phyloP scores from a whole-genome alignment of 1,284 basidiomycete species.

The Trametes hirsuta region DNA sequence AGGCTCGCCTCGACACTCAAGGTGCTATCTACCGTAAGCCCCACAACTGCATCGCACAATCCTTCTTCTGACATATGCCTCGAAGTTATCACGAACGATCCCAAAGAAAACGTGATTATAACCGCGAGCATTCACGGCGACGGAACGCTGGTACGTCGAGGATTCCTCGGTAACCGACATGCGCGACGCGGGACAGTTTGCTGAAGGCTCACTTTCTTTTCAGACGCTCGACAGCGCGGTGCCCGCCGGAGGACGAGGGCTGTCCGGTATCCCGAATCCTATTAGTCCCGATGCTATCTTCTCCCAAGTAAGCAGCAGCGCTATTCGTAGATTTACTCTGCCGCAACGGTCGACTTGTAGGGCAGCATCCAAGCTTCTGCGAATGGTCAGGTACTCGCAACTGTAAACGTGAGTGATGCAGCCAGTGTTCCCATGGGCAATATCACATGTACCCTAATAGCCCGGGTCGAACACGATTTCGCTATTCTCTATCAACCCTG shows the following conservation, averaged over 20 bases:
- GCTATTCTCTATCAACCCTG: conserved; percentile 46
- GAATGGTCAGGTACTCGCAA: conserved; percentile 42
- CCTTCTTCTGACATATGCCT: too few species aligned
- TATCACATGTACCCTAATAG: conserved; percentile 26
- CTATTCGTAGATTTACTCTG: background rate
- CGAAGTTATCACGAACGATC: conserved; percentile 29
- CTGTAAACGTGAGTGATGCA: conserved; percentile 43
- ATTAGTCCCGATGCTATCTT: conserved; percentile 47
- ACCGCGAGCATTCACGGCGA: conserved; percentile 24
- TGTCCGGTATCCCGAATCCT: conserved; percentile 38
- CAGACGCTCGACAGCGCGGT: conserved; percentile 28
- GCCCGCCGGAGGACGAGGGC: conserved; percentile 42
- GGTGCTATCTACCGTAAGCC: too few species aligned
- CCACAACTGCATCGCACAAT: too few species aligned
- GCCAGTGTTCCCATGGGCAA: background rate
- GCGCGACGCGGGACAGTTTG: background rate
- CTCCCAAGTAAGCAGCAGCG: conserved; percentile 34
- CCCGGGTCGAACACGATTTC: conserved; percentile 51
- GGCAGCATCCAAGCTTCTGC: conserved; percentile 46
- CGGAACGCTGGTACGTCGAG: conserved; percentile 20
- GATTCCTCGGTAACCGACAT: too few species aligned
- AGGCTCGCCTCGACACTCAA: too few species aligned
- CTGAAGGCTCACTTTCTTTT: background rate
- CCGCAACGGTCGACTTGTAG: conserved; percentile 26
- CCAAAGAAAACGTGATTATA: conserved; percentile 23